Conservation (phyloP, 129 eudicot genomes). For the Pittosporum tobira region DNA sequence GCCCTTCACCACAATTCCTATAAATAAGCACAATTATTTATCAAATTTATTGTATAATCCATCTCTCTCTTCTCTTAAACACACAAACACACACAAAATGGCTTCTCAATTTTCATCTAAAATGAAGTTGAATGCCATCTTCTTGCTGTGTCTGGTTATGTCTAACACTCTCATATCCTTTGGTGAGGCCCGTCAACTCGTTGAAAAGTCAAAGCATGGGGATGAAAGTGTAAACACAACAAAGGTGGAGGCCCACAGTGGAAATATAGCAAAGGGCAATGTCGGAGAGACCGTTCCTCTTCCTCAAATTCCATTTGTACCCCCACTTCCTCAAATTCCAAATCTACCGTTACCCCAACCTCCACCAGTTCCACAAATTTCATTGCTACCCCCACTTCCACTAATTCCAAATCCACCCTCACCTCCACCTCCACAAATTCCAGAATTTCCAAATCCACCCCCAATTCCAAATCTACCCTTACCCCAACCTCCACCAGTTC, state of each 20-base stretch:
- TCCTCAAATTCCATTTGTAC: constrained; percentile 8
- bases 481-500: too few species aligned
- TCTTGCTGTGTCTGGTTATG: background rate
- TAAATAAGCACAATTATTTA: background rate
- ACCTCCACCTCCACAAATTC: background rate
- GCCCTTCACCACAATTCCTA: background rate
- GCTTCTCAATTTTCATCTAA: constrained; percentile 2
- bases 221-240: constrained; percentile 1
- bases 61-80: background rate
- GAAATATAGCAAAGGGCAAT: background rate
- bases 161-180: background rate
- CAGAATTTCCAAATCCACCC: background rate
- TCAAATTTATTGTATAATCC: background rate
- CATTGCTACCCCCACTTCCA: background rate
- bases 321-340: background rate
- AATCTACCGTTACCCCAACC: background rate
- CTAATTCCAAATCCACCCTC: background rate
- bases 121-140: constrained; percentile 6
- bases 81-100: constrained; percentile 7
- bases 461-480: too few species aligned
- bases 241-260: background rate
- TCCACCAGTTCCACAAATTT: too few species aligned
- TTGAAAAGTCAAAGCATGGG: background rate
- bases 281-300: background rate
- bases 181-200: constrained; percentile 3